phyloP scores from a whole-genome alignment of 2,329 filamentous ascomycete genomes.

The Akanthomyces muscarius region DNA sequence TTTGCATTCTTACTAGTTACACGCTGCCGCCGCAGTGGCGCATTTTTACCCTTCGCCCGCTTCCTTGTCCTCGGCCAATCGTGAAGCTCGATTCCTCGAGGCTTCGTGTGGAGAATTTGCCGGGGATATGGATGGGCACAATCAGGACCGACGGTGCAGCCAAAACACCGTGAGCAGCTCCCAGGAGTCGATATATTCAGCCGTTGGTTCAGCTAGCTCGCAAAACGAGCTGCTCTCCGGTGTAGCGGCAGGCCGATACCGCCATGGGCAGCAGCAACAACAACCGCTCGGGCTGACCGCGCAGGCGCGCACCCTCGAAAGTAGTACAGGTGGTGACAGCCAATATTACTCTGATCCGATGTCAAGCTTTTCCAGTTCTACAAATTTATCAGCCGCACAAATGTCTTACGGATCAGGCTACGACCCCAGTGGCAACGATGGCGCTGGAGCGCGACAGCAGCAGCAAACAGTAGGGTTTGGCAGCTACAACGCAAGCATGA shows the following conservation, averaged over 20 bases:
- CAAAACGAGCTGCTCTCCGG: slow-evolving; percentile 36
- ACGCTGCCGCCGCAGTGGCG: not conserved
- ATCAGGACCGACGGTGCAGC: slow-evolving; percentile 5
- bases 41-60: slow-evolving; percentile 12
- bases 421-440: slow-evolving; percentile 43
- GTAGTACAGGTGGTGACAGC: slow-evolving; percentile 50
- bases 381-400: slow-evolving; percentile 52
- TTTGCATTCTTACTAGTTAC: slow-evolving; percentile 49
- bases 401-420: slow-evolving; percentile 64
- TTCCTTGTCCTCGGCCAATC: slow-evolving; percentile 16
- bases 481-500: slow-evolving; percentile 58
- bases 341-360: slow-evolving; percentile 56
- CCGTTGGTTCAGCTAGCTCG: slow-evolving; percentile 42
- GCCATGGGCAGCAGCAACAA: slow-evolving; percentile 38
- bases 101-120: slow-evolving; percentile 7
- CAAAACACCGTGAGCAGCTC: not conserved
- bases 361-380: slow-evolving; percentile 45
- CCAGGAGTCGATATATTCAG: slow-evolving; percentile 44
- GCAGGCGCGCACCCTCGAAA: slow-evolving; percentile 49
- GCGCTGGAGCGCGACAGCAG: slow-evolving; percentile 40
- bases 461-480: slow-evolving; percentile 49
- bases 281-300: slow-evolving; percentile 42
- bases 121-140: slow-evolving; percentile 17
- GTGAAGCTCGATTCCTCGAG: slow-evolving; percentile 6
- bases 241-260: slow-evolving; percentile 40